phyloP scores from a whole-genome alignment of 2,329 filamentous ascomycete genomes.

The Nannizziopsis arthrosporioides region DNA sequence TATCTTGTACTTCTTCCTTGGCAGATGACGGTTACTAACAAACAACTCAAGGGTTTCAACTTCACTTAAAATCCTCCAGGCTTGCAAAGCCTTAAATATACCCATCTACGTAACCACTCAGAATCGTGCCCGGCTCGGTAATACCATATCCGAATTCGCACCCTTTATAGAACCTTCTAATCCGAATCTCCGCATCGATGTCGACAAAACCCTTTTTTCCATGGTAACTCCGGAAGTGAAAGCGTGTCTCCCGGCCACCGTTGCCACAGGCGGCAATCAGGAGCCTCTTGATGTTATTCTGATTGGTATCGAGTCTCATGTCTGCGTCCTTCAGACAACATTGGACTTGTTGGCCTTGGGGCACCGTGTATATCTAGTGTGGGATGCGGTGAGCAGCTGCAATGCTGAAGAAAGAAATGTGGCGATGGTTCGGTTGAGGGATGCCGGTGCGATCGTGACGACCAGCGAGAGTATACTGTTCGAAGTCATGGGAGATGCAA shows the following conservation, averaged over 20 bases:
- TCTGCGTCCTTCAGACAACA: conserved; percentile 87
- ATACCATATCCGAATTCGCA: conserved; percentile 63
- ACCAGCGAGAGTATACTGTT: conserved; percentile 84
- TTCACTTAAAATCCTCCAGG: conserved; percentile 55
- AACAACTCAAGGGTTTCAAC: conserved; percentile 46
- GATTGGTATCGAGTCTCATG: conserved; percentile 85
- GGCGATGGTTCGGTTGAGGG: conserved; percentile 62
- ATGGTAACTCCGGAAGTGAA: conserved; percentile 67
- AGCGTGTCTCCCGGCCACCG: conserved; percentile 21
- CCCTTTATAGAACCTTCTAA: conserved; percentile 38
- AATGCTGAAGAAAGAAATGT: conserved; percentile 71
- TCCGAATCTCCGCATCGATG: conserved; percentile 43
- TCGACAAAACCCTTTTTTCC: conserved; percentile 82
- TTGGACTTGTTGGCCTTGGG: conserved; percentile 65
- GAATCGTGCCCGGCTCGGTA: conserved; percentile 63
- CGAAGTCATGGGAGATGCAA: conserved; percentile 76
- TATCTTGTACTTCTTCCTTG: background rate
- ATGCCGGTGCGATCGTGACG: conserved; percentile 67
- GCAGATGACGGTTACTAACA: background rate
- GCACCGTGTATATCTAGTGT: conserved; percentile 73
- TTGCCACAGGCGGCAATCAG: conserved; percentile 16
- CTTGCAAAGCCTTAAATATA: conserved; percentile 43
- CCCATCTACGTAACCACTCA: conserved; percentile 83
- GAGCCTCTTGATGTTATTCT: conserved; percentile 54
- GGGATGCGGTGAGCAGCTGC: conserved; percentile 80